phyloP scores from a whole-genome alignment of 1,139 yeast genomes.

The Protomyces pachydermus region DNA sequence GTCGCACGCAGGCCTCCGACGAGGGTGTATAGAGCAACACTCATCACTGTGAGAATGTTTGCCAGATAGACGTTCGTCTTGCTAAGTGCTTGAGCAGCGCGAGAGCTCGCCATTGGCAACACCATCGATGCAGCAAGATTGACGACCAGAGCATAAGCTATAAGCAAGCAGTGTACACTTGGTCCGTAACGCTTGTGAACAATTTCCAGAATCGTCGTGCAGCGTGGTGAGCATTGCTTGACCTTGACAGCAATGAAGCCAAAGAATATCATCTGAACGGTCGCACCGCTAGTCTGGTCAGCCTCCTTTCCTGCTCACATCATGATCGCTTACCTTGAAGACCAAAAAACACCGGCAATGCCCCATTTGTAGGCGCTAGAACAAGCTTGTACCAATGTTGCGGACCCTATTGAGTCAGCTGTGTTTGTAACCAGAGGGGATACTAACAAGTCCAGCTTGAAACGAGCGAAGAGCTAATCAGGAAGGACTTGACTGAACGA shows the following conservation, averaged over 20 bases:
- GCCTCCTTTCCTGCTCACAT: neutral
- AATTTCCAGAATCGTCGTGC: slow-evolving; percentile 46
- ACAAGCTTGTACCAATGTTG: slow-evolving; percentile 38
- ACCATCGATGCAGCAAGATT: slow-evolving; percentile 44
- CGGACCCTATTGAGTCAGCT: neutral
- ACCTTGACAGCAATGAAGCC: slow-evolving; percentile 43
- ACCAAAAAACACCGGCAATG: slow-evolving; percentile 27
- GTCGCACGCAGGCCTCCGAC: slow-evolving; percentile 50
- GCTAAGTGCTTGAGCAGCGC: slow-evolving; percentile 40
- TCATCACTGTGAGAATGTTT: slow-evolving; percentile 42
- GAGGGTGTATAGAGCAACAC: slow-evolving; percentile 45
- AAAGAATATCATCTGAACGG: slow-evolving; percentile 42
- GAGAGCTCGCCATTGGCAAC: slow-evolving; percentile 43
- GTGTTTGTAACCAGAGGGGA: neutral
- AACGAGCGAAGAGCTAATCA: slow-evolving; percentile 41
- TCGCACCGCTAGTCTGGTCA: slow-evolving; percentile 17
- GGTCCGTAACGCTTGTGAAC: slow-evolving; percentile 43
- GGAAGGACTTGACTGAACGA: slow-evolving; percentile 41
- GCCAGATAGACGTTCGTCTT: slow-evolving; percentile 44
- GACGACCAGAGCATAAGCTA: slow-evolving; percentile 44
- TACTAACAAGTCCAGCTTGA: slow-evolving; percentile 42
- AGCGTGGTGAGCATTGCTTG: slow-evolving; percentile 43
- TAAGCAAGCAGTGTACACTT: slow-evolving; percentile 42
- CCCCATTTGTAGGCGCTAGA: slow-evolving; percentile 36
- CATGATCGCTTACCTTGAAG: slow-evolving; percentile 28